phyloP scores from a whole-genome alignment of 1,284 basidiomycete species.

The Cutaneotrichosporon daszewskae region DNA sequence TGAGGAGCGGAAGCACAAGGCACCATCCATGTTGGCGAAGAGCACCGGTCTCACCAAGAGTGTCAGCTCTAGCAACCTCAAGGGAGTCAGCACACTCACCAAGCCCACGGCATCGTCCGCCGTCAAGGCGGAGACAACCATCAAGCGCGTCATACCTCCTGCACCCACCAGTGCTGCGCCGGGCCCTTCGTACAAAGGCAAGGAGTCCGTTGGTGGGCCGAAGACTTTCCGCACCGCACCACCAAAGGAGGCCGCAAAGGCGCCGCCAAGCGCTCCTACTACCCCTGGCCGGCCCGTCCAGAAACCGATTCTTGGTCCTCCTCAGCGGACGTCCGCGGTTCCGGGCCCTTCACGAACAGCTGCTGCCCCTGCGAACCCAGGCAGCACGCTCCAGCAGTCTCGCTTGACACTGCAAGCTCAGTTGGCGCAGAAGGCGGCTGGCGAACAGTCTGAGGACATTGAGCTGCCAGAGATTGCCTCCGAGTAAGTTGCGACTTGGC shows the following conservation, averaged over 20 bases:
- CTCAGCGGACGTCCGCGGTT: slow-evolving; percentile 23
- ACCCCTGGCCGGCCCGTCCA: no score
- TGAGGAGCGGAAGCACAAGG: slow-evolving; percentile 45
- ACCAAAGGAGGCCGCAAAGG: no score
- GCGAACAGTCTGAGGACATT: slow-evolving; percentile 60
- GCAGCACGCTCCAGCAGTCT: slow-evolving; percentile 31
- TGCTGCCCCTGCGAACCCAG: background rate
- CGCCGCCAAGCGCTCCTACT: no score
- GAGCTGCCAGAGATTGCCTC: slow-evolving; percentile 86
- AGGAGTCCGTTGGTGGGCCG: no score
- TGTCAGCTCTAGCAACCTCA: background rate
- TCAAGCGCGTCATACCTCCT: no score
- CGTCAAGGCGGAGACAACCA: slow-evolving; percentile 17
- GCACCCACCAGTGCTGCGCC: no score
- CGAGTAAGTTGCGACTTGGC: no score
- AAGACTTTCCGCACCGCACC: no score
- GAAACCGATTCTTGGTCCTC: slow-evolving; percentile 36
- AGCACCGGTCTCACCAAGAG: slow-evolving; percentile 27
- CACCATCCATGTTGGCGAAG: no score
- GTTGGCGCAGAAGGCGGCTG: slow-evolving; percentile 50
- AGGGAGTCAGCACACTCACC: no score
- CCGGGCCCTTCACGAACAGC: background rate
- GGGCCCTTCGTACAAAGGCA: no score
- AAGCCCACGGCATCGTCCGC: slow-evolving; percentile 14
- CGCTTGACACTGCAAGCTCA: slow-evolving; percentile 42